Conservation (phyloP, 2,329 filamentous ascomycete genomes). For the Pseudocercospora fijiensis region DNA sequence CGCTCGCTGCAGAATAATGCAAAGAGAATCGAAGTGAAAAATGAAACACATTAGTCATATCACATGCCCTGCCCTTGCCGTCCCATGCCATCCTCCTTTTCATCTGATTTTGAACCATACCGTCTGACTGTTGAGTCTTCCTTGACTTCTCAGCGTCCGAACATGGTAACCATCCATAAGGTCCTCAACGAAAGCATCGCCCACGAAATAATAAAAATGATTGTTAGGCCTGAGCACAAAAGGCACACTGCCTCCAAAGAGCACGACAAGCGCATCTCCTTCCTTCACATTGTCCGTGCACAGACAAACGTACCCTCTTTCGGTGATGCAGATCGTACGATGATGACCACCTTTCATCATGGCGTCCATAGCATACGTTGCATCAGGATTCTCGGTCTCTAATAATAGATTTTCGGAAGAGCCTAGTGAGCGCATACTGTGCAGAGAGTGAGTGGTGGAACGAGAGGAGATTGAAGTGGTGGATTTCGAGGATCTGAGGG, state of each 20-base stretch:
- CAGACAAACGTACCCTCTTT: not conserved
- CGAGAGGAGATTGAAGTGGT: not conserved
- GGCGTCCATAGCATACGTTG: slow-evolving; percentile 10
- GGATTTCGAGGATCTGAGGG: slow-evolving; percentile 1
- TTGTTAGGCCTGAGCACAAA: slow-evolving; percentile 4
- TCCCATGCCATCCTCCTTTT: not conserved
- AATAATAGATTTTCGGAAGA: slow-evolving; percentile 2
- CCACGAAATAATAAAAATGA: not conserved
- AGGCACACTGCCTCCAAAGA: slow-evolving; percentile 8
- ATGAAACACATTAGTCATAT: not conserved
- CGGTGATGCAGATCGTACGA: slow-evolving; percentile 9
- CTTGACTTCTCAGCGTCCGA: not conserved
- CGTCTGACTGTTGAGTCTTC: not conserved
- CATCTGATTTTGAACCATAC: not conserved
- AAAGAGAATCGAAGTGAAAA: not conserved
- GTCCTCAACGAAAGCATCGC: not conserved
- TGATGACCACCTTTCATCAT: slow-evolving; percentile 18
- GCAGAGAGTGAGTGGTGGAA: not conserved
- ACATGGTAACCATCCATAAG: not conserved
- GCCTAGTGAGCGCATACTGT: not conserved
- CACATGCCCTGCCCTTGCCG: not conserved
- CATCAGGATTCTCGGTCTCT: slow-evolving; percentile 11
- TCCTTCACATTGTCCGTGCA: slow-evolving; percentile 1
- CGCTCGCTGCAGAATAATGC: not conserved
- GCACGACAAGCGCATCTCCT: slow-evolving; percentile 1